A percentile compares a stretch with the other conserved stretches of the same genome.
phyloP scores from a whole-genome alignment of 2,329 filamentous ascomycete species.

The Venturia asperata region DNA sequence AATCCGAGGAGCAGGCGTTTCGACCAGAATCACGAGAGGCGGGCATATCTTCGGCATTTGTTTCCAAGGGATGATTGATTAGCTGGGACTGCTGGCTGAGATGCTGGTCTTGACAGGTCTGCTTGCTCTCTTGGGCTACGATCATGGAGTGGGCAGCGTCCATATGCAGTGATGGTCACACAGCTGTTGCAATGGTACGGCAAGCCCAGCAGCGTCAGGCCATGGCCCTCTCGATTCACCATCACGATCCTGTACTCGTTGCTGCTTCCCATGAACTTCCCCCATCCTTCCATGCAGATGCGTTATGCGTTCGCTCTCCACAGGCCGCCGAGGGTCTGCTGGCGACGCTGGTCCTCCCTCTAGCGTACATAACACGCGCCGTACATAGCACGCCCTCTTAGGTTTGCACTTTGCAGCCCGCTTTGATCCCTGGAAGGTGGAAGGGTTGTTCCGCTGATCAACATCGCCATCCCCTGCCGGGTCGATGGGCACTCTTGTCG shows the following conservation, averaged over 20 bases:
- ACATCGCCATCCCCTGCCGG: slow-evolving; percentile 7
- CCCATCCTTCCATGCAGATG: slow-evolving; percentile 8
- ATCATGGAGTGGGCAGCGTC: neutral
- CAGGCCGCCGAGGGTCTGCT: neutral
- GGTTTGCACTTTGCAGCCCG: too few relatives aligned
- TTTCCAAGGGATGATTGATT: neutral
- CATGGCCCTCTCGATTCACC: neutral
- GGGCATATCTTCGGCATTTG: neutral
- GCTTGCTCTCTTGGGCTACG: neutral
- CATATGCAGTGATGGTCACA: neutral
- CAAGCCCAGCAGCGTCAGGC: neutral
- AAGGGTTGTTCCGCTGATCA: slow-evolving; percentile 1
- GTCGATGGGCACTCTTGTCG: slow-evolving; percentile 1
- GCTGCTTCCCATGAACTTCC: neutral
- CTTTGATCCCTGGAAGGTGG: neutral
- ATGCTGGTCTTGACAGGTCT: neutral
- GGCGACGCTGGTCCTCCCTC: too few relatives aligned
- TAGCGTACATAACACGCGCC: too few relatives aligned
- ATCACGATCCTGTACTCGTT: neutral
- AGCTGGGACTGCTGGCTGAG: neutral
- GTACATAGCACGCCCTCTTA: too few relatives aligned
- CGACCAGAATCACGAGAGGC: neutral
- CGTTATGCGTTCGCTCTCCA: too few relatives aligned
- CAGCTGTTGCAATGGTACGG: neutral
- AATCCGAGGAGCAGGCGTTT: neutral